Evolutionary conservation across 139 green algal genomes (phyloP).

Genomic region (Tetradesmus lagerheimii): DNA sequence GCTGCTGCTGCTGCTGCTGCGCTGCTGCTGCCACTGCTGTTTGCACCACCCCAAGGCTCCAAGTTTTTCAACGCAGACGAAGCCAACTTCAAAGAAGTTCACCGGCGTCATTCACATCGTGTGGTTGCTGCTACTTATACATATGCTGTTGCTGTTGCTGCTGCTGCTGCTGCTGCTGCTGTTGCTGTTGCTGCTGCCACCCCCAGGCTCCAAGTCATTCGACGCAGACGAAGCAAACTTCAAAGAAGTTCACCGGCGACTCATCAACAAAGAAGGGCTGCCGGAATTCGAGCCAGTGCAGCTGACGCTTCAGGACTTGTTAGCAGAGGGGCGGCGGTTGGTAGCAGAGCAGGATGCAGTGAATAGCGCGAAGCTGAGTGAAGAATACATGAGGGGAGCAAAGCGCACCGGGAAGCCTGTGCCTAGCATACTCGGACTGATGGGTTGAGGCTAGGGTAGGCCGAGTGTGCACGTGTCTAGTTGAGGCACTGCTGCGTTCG

Average conservation of each 20-base stretch:
- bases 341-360: slow-evolving; percentile 67
- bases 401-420: not conserved
- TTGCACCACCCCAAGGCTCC: slow-evolving; percentile 3
- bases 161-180: not conserved
- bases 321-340: slow-evolving; percentile 67
- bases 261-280: slow-evolving; percentile 58
- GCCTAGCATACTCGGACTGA: not conserved
- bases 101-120: too few species aligned
- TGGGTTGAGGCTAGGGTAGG: too few species aligned
- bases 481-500: too few species aligned
- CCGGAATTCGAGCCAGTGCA: slow-evolving; percentile 76
- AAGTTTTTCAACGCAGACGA: slow-evolving; percentile 51
- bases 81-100: slow-evolving; percentile 57
- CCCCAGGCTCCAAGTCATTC: slow-evolving; percentile 44
- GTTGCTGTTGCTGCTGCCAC: not conserved
- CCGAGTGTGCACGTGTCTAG: too few species aligned
- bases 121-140: too few species aligned
- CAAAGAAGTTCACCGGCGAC: slow-evolving; percentile 45
- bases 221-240: slow-evolving; percentile 59
- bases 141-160: not conserved
- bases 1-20: too few species aligned
- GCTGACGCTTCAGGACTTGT: slow-evolving; percentile 66
- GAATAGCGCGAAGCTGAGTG: slow-evolving; percentile 66
- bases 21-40: too few species aligned
- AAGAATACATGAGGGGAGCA: slow-evolving; percentile 74